phyloP scores from a whole-genome alignment of 129 eudicot genomes.

The Arctium lappa region DNA sequence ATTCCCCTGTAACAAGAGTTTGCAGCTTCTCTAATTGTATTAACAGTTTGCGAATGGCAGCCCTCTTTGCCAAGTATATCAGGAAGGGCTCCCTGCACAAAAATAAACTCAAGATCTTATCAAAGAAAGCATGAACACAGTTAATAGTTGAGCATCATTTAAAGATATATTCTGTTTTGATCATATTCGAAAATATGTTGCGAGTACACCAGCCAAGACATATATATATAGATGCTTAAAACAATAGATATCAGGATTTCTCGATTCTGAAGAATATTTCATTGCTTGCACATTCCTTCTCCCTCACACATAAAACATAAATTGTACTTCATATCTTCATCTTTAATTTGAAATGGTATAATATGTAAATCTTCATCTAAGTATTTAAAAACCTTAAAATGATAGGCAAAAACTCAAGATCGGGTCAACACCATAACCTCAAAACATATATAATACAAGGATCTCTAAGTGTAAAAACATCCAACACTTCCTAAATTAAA shows the following conservation, averaged over 20 bases:
- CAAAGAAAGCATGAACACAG: background rate
- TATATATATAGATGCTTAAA: too few relatives aligned
- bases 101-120: slow-evolving; percentile 5
- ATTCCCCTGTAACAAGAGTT: background rate
- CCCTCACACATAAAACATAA: background rate
- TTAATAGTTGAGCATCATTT: too few relatives aligned
- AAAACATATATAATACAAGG: background rate
- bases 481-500: background rate
- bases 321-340: background rate
- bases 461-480: background rate
- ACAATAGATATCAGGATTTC: background rate
- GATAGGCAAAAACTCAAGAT: background rate
- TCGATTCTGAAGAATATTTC: background rate
- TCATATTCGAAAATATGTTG: background rate
- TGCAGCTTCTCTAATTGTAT: slow-evolving; percentile 1
- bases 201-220: background rate
- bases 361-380: too few relatives aligned
- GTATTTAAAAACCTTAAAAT: too few relatives aligned
- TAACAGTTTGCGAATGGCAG: background rate
- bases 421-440: background rate
- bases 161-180: too few relatives aligned
- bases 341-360: too few relatives aligned
- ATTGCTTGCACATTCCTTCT: background rate
- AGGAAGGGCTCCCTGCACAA: slow-evolving; percentile 12
- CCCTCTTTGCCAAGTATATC: background rate